A percentile compares a stretch with the other conserved stretches of the same genome.
phyloP scores from a whole-genome alignment of 371 early-diverging fungal species.

The Mucor racemosus region DNA sequence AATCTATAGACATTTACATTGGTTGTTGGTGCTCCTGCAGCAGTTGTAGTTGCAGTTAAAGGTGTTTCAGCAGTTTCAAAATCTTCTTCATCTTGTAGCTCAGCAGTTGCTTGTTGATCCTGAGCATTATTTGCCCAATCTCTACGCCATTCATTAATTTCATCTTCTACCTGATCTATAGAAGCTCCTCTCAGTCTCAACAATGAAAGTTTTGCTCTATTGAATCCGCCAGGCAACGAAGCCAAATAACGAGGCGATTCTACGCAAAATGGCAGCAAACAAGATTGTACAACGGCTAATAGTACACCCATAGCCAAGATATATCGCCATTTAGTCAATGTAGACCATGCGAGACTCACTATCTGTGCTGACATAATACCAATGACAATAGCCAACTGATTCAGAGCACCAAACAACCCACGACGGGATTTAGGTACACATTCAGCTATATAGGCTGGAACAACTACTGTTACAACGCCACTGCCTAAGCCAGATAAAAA shows the following conservation, averaged over 20 bases:
- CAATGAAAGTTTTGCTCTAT: conserved; percentile 62
- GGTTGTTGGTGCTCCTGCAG: not conserved
- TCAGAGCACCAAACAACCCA: conserved; percentile 82
- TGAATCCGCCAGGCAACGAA: conserved; percentile 52
- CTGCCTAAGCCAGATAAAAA: conserved; percentile 85
- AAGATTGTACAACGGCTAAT: conserved; percentile 64
- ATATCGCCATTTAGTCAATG: conserved; percentile 66
- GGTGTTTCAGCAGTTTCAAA: not conserved
- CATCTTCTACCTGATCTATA: conserved; percentile 61
- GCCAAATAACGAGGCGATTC: conserved; percentile 82
- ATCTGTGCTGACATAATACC: conserved; percentile 80
- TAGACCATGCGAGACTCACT: conserved; percentile 67
- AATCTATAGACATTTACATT: conserved; percentile 48
- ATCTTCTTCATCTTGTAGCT: conserved; percentile 12
- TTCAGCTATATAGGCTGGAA: conserved; percentile 88
- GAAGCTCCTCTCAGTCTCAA: conserved; percentile 58
- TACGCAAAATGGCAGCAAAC: conserved; percentile 71
- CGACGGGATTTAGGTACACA: conserved; percentile 76
- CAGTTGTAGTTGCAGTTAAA: not conserved
- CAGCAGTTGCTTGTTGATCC: conserved; percentile 4
- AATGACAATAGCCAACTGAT: conserved; percentile 84
- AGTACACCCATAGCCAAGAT: conserved; percentile 63
- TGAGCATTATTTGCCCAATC: conserved; percentile 38
- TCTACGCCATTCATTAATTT: conserved; percentile 66
- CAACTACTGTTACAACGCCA: conserved; percentile 83